These are phyloP conservation scores for Crithidia thermophila DNA, from an alignment of 208 protist genomes.

Conservation along the genomic window DNA sequence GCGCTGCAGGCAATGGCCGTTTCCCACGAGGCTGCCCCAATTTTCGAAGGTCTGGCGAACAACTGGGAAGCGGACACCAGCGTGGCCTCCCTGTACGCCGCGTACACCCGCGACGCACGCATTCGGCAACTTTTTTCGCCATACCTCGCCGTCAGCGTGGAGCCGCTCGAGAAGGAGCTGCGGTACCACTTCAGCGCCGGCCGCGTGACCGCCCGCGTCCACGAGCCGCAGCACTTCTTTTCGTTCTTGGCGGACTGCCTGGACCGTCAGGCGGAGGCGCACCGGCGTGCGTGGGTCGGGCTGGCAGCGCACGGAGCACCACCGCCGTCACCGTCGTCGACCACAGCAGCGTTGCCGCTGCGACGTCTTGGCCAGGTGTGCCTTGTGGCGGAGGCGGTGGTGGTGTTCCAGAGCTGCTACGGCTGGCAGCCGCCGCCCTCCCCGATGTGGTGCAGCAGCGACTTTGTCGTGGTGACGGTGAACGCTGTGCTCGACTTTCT, in stretches of 20 bases:
- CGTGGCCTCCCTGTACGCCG: conserved; percentile 10
- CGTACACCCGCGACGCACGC: background rate
- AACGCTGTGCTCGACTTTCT: conserved; percentile 54
- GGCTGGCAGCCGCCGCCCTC: conserved; percentile 38
- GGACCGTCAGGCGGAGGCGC: conserved; percentile 16
- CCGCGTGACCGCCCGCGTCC: conserved; percentile 39
- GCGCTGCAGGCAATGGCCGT: too few species aligned
- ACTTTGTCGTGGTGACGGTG: conserved; percentile 33
- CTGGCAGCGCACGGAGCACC: conserved; percentile 4
- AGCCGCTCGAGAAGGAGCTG: conserved; percentile 61
- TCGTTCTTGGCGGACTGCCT: conserved; percentile 55
- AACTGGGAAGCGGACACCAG: too few species aligned
- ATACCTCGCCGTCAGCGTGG: conserved; percentile 34
- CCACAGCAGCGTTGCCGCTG: background rate
- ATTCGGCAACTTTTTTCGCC: conserved; percentile 34
- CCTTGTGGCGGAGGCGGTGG: conserved; percentile 32
- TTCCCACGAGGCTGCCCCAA: too few species aligned
- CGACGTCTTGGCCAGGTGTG: conserved; percentile 12
- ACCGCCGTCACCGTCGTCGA: background rate
- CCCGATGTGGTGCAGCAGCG: conserved; percentile 27
- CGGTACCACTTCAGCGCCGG: conserved; percentile 68
- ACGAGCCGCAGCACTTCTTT: conserved; percentile 82
- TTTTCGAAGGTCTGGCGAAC: too few species aligned
- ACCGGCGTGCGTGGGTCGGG: conserved; percentile 2
- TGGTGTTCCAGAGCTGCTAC: conserved; percentile 56